Percentiles rank a stretch among this genome's conserved stretches.
These are phyloP conservation scores for Fusarium globosum DNA, from an alignment of 2,329 filamentous ascomycete genomes.

Conservation along the genomic window DNA sequence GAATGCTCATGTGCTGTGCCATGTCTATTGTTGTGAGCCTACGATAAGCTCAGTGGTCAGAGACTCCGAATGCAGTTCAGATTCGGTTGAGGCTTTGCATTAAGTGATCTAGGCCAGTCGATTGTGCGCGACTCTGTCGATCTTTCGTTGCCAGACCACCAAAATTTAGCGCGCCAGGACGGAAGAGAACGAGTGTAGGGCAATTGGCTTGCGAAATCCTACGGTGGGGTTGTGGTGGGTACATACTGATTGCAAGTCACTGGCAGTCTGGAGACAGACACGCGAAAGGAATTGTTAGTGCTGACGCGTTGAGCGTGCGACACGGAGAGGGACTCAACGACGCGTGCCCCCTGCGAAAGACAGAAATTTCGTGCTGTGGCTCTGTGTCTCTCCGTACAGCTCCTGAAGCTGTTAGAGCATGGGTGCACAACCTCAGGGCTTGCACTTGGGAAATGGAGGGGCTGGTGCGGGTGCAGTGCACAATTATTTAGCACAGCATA, in stretches of 20 bases:
- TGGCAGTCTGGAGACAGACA: too few relatives aligned
- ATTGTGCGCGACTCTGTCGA: neutral
- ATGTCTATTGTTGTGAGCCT: too few relatives aligned
- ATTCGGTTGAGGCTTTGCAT: neutral
- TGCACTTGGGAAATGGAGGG: neutral
- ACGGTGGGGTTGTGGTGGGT: neutral
- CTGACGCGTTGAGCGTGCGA: neutral
- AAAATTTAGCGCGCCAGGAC: neutral
- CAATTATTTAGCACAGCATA: neutral
- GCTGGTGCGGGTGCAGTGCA: neutral
- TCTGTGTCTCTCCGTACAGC: neutral
- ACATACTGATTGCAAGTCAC: neutral
- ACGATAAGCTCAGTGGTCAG: neutral
- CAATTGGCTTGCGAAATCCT: neutral
- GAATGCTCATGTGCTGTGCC: too few relatives aligned
- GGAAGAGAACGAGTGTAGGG: neutral
- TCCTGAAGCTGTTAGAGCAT: neutral
- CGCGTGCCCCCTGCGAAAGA: neutral
- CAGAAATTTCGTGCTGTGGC: fast-evolving
- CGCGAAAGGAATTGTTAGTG: neutral
- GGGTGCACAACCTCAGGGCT: neutral
- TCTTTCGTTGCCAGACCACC: neutral
- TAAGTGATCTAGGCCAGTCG: neutral
- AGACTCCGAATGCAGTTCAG: neutral
- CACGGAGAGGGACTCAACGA: neutral